phyloP scores from a whole-genome alignment of 2,329 filamentous ascomycete species.

The Fusarium veterinarium region DNA sequence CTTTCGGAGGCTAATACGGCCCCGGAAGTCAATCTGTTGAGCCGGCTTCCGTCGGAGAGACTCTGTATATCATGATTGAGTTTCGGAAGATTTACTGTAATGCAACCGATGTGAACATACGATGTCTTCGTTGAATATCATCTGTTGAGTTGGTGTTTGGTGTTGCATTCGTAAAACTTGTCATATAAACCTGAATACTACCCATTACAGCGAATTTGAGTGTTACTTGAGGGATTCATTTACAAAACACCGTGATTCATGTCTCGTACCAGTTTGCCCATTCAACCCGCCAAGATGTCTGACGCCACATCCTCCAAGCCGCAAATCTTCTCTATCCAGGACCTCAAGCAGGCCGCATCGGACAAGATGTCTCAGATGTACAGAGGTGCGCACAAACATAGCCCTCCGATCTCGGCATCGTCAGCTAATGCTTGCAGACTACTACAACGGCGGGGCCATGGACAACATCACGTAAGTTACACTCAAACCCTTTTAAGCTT shows the following conservation, averaged over 20 bases:
- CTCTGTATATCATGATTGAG: not conserved
- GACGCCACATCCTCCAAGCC: not conserved
- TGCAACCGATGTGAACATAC: not conserved
- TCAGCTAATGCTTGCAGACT: not conserved
- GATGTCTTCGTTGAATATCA: not conserved
- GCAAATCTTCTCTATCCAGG: not conserved
- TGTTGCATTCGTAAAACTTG: not conserved
- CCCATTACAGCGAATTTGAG: not conserved
- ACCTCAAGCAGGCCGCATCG: conserved; percentile 6
- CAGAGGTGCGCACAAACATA: not conserved
- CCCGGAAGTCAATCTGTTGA: not conserved
- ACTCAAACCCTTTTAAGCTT: not conserved
- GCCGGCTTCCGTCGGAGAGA: not conserved
- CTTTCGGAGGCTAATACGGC: not conserved
- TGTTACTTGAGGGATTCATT: not conserved
- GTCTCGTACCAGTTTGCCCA: not conserved
- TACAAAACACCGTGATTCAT: not conserved
- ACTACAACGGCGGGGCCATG: conserved; percentile 1
- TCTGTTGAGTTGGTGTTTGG: not conserved
- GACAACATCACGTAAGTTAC: not conserved
- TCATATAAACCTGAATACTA: not conserved
- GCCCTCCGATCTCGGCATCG: not conserved
- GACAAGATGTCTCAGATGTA: conserved; percentile 8
- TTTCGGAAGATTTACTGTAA: not conserved
- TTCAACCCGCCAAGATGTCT: not conserved